Percentiles rank a stretch among this genome's conserved stretches.
These are phyloP conservation scores for Cadophora sp. DNA, from an alignment of 2,329 filamentous ascomycete genomes.

Conservation along the genomic window DNA sequence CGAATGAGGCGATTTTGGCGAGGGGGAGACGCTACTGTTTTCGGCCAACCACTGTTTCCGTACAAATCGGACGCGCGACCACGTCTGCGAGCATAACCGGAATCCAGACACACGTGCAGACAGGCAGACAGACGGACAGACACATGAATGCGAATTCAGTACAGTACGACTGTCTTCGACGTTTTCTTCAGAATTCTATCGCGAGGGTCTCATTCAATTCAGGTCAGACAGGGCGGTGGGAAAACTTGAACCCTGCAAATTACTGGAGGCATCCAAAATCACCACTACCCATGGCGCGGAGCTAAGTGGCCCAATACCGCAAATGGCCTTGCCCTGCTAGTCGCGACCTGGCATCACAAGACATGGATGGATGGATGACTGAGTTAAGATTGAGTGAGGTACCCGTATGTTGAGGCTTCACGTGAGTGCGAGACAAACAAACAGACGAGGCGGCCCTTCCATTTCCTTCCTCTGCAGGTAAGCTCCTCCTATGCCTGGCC, in stretches of 20 bases:
- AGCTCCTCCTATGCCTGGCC: slow-evolving; percentile 19
- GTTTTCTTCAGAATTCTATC: not conserved
- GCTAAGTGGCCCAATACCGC: slow-evolving; percentile 23
- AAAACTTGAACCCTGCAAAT: not conserved
- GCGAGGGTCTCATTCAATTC: not conserved
- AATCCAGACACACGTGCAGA: slow-evolving; percentile 14
- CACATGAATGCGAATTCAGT: slow-evolving; percentile 1
- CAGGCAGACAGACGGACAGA: not conserved
- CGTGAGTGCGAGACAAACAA: slow-evolving; percentile 31
- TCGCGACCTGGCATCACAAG: slow-evolving; percentile 29
- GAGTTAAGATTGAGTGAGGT: slow-evolving; percentile 22
- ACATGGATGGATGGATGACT: not conserved
- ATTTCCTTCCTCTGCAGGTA: not conserved
- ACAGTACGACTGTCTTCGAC: not conserved
- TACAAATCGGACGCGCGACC: slow-evolving; percentile 23
- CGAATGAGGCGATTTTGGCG: slow-evolving; percentile 39
- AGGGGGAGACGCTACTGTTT: slow-evolving; percentile 36
- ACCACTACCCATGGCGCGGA: not conserved
- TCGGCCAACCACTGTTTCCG: slow-evolving; percentile 43
- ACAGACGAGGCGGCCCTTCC: slow-evolving; percentile 24
- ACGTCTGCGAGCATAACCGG: slow-evolving; percentile 15
- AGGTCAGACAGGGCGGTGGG: not conserved
- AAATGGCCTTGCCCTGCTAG: not conserved
- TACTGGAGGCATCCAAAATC: not conserved
- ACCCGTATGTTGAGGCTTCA: slow-evolving; percentile 37